A percentile compares a stretch with the other conserved stretches of the same genome.
Evolutionary conservation across 2,329 filamentous ascomycete genomes (phyloP).

Genomic region (Cercospora sp.): DNA sequence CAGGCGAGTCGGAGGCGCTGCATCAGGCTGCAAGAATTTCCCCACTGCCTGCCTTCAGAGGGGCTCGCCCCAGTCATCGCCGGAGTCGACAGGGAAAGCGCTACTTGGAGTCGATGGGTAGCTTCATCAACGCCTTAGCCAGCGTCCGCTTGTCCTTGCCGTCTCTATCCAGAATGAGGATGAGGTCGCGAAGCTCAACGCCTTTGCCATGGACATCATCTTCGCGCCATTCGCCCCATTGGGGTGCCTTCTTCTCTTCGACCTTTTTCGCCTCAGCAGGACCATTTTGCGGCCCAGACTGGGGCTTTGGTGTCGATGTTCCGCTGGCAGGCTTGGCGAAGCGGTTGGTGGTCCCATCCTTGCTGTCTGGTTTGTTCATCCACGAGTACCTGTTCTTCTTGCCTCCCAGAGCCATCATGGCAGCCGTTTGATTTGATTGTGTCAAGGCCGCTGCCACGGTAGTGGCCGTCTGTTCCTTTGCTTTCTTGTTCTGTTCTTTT

Average conservation of each 20-base stretch:
- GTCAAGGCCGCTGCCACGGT: constrained; percentile 54
- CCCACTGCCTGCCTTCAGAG: background rate
- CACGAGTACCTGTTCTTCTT: constrained; percentile 70
- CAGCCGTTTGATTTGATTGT: constrained; percentile 80
- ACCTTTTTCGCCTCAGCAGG: constrained; percentile 22
- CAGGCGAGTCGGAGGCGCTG: background rate
- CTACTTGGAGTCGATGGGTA: constrained; percentile 17
- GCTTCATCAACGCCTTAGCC: constrained; percentile 51
- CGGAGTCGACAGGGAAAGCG: background rate
- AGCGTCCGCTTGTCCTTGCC: constrained; percentile 66
- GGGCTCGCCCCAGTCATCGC: background rate
- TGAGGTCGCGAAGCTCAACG: constrained; percentile 82
- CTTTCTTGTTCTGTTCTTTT: constrained; percentile 79
- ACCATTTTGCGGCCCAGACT: constrained; percentile 18
- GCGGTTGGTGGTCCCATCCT: constrained; percentile 55
- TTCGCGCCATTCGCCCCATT: constrained; percentile 57
- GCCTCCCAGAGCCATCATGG: constrained; percentile 67
- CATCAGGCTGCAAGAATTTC: background rate
- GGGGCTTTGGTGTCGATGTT: constrained; percentile 32
- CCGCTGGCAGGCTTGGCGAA: constrained; percentile 37
- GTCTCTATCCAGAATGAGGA: constrained; percentile 77
- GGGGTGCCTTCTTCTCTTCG: constrained; percentile 31
- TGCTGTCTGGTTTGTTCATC: constrained; percentile 63
- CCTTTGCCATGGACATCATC: constrained; percentile 72
- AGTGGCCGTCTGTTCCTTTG: constrained; percentile 63